Base-by-base conservation (phyloP, 1,284 basidiomycete genomes). In the Sanghuangporus baumii region DNA sequence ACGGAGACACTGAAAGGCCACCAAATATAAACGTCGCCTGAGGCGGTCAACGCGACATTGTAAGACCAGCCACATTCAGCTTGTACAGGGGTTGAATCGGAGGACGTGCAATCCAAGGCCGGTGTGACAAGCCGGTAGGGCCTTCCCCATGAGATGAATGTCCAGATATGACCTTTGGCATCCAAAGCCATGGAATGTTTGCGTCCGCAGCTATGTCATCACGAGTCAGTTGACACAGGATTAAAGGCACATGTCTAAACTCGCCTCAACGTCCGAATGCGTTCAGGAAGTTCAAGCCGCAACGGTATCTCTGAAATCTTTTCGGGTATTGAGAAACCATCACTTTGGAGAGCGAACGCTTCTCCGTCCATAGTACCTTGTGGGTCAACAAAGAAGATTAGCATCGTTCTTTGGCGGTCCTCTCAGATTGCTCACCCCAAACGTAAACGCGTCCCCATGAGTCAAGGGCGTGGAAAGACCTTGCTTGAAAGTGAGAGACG, bases 11-110 rank as follows among this genome's bases (percentile, higher is more conserved):
- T 71, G 67, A 82, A 81, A 0, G 91, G 91, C 84, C 86, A 93
- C 84, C 87, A 94, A 6, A 89, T 83, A 66, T 87, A 81, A 38
- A 93, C 84, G 40, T 85, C 80, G 1, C 92, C 91, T 4, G 81
- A 78, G 58, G 81, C 78, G 2, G 87, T 88, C 65, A 96, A 82
- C 38, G 85, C 78, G 2, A 86, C 81, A 6, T 87, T 88, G 72
- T 88, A 89, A 5, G 70, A 67, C 93, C 92, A 94, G n/a, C 93
- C 93, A 63, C 88, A 88, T 70, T 87, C 88, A 36, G 93, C 78
- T 71, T 94, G 92, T 1, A 82, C 70, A 6, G 86, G 83, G 8
- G 75, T 80, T 31, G 79, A 80, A 58, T 80, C 78, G 0, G 77
- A 74, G 1, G 75, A 71, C 0, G 72, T 69, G 52, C 78, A 78